A percentile compares a stretch with the other conserved stretches of the same genome.
Conservation (phyloP, 1,284 basidiomycete species). For the Tilletia caries region DNA sequence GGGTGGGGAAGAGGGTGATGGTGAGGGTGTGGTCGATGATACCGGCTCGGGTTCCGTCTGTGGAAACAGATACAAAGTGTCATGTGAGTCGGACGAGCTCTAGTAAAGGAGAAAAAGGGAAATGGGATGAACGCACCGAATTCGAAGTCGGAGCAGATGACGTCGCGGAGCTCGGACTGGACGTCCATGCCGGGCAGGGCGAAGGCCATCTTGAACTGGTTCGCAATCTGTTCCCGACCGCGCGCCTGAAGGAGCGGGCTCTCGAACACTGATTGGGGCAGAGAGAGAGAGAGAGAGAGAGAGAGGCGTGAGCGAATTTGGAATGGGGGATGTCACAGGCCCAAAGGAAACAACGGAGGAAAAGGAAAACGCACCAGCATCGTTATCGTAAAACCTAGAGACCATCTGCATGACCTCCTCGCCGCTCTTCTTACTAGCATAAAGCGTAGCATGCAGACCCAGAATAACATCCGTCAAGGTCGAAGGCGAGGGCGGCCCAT, state of each 20-base stretch:
- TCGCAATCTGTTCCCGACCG: conserved; percentile 47
- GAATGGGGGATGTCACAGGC: too few relatives aligned
- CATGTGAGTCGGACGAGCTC: too few relatives aligned
- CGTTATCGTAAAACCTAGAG: conserved; percentile 45
- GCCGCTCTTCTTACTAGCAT: conserved; percentile 47
- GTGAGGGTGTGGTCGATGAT: conserved; percentile 53
- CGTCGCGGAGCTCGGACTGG: conserved; percentile 49
- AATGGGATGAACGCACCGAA: conserved; percentile 33
- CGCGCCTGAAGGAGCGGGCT: conserved; percentile 47
- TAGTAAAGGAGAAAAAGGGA: too few relatives aligned
- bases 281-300: background rate
- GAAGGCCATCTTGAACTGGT: conserved; percentile 53
- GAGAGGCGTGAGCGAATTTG: background rate
- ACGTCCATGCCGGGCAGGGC: conserved; percentile 50
- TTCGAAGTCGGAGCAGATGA: conserved; percentile 53
- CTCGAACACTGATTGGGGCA: conserved; percentile 35
- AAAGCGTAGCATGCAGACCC: conserved; percentile 48
- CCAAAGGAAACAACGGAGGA: too few relatives aligned
- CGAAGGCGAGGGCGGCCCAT: conserved; percentile 49
- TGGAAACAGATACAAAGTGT: too few relatives aligned
- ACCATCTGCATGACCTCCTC: conserved; percentile 50
- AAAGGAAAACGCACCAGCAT: too few relatives aligned
- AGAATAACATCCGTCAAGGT: conserved; percentile 52
- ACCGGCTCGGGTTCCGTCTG: conserved; percentile 51
- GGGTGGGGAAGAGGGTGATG: conserved; percentile 45